Conservation (phyloP, 108 stramenopile genomes). For the Craspedostauros australis region DNA sequence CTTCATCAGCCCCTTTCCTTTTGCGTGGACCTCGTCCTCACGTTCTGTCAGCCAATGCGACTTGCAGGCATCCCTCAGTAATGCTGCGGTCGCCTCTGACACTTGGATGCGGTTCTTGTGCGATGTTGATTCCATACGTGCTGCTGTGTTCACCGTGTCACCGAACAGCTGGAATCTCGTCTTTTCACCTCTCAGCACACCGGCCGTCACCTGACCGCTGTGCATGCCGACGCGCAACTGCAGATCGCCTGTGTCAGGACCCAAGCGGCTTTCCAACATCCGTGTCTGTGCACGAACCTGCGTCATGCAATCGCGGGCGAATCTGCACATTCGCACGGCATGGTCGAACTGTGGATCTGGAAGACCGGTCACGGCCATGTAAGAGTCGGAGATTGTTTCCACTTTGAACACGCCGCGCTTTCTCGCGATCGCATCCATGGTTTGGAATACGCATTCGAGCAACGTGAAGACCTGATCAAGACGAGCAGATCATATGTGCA, state of each 20-base stretch:
- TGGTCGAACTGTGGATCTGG: conserved; percentile 25
- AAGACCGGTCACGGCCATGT: conserved; percentile 31
- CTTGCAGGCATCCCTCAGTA: conserved; percentile 20
- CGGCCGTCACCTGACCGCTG: conserved; percentile 41
- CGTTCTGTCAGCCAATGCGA: conserved; percentile 5
- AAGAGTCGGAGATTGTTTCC: conserved; percentile 44
- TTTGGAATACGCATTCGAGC: conserved; percentile 31
- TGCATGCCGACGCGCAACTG: conserved; percentile 34
- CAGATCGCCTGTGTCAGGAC: conserved; percentile 24
- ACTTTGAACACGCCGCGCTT: conserved; percentile 39
- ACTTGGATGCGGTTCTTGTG: conserved; percentile 26
- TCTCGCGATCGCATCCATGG: conserved; percentile 33
- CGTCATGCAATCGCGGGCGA: conserved; percentile 25
- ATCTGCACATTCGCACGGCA: conserved; percentile 26
- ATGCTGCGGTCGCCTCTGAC: conserved; percentile 28
- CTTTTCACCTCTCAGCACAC: conserved; percentile 42
- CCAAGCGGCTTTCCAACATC: conserved; percentile 10
- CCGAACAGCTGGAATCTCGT: conserved; percentile 48
- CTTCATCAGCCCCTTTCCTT: conserved; percentile 6
- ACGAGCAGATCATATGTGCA: no score
- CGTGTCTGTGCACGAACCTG: conserved; percentile 11
- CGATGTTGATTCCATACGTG: conserved; percentile 40
- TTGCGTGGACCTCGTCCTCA: conserved; percentile 4
- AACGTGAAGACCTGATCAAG: conserved; percentile 43
- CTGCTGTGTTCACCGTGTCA: conserved; percentile 45